phyloP scores from a whole-genome alignment of 1,284 basidiomycete species.

The Meripilus lineatus region DNA sequence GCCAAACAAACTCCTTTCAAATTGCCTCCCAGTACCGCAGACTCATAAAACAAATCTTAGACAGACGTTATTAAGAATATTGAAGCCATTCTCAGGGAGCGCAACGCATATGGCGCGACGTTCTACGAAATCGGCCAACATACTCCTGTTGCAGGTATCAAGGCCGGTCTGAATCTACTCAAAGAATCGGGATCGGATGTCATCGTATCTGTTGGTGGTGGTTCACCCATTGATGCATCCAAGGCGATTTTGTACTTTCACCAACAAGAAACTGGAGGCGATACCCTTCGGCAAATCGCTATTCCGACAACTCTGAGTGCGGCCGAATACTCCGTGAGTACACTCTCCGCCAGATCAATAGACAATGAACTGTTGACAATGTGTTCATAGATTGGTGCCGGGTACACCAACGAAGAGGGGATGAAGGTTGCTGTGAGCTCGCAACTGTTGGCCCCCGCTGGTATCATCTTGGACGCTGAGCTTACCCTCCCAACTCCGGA shows the following conservation, averaged over 20 bases:
- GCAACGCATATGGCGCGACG: slow-evolving; percentile 55
- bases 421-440: slow-evolving; percentile 57
- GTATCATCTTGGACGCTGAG: slow-evolving; percentile 76
- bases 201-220: slow-evolving; percentile 73
- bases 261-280: slow-evolving; percentile 48
- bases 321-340: slow-evolving; percentile 68
- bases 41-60: slow-evolving; percentile 28
- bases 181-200: slow-evolving; percentile 56
- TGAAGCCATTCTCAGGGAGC: slow-evolving; percentile 50
- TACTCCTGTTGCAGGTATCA: slow-evolving; percentile 66
- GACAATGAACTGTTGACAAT: not conserved
- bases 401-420: slow-evolving; percentile 71
- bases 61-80: slow-evolving; percentile 61
- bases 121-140: slow-evolving; percentile 78
- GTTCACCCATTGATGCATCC: slow-evolving; percentile 74
- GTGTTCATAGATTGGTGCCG: slow-evolving; percentile 50
- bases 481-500: slow-evolving; percentile 72
- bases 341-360: not conserved
- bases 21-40: not conserved
- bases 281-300: slow-evolving; percentile 53
- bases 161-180: slow-evolving; percentile 55
- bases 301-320: slow-evolving; percentile 81
- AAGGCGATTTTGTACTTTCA: slow-evolving; percentile 65
- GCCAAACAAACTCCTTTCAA: not conserved
- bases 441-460: slow-evolving; percentile 54